Base-by-base conservation (phyloP, 768 basidiomycete species). In the Termitomyces sp. region DNA sequence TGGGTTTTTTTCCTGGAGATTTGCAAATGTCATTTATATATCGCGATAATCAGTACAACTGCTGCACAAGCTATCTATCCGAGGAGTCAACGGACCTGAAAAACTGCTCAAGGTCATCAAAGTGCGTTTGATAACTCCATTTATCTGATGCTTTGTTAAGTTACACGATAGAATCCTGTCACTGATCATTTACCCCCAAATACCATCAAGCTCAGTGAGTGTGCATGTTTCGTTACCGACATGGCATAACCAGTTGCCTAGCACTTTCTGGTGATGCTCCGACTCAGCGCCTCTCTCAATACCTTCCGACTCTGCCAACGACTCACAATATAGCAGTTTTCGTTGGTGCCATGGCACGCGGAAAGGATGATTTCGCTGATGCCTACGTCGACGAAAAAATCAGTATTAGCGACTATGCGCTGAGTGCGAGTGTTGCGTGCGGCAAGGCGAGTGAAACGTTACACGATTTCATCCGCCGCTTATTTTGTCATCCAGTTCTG, bases 331-430 rank as follows among this genome's bases (percentile, higher is more conserved):
- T 99, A 54, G 94, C 93, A 18, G 90, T 99, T 55, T 97, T 98
- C 65, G 94, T 99, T 56, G 96, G 96, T 50, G 97, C 96, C 22
- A 99, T 99, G 96, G 96, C 96, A 6, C 81, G 96, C 57, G 96
- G 96, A 12, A 86, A 83, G 51, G 97, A 99, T 64, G 92, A 96
- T 74, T 99, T 99, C 75, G 97, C 97, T 15, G 97, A 99, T 72
- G 88, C 83, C 24, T 77, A 90, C 63, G 90, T 98, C 0, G 97
- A 99, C 68, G 87, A 96, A 73, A 99, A 99, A 76, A 94, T 98
- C 65, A 86, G 92, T 61, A 93, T 99, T 72, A 94, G 92, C 66
- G 87, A 97, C 65, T 99, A 95, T 73, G 83, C 92, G 2, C 74
- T 97, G 49, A 95, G 92, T 66, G 94, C 94, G 26, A 87, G 88